Evolutionary conservation across 208 protist genomes (phyloP), one percentile per base, ranked within the genome.

Genomic region (Trypanosoma boissoni): DNA sequence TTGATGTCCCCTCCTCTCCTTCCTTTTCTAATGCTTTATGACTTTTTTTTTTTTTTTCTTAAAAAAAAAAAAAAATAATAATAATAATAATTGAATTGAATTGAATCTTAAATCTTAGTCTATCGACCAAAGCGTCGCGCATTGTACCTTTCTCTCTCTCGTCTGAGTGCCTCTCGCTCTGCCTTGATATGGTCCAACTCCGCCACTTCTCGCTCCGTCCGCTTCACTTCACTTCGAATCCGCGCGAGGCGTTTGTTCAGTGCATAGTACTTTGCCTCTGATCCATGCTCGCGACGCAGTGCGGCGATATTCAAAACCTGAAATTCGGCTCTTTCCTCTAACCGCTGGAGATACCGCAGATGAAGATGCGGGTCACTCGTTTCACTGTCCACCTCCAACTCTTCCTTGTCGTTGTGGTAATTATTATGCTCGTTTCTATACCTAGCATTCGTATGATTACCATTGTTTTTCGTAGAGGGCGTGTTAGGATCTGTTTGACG

Each of bases 261-360:
- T 1, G 57, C 65, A 36, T 72, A 72, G 29, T 42, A 64, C 26
- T 55, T 45, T 10, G 65, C 57, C 65, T 72, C 65, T 36, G 37
- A 49, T n/a, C 65, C 56, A 32, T 65, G 6, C 12, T 72, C 58
- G 21, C 39, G 55, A 29, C 51, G 51, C 23, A 24, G 36, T 14
- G 53, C 9, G 1, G 9, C 46, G 12, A n/a, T 57, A 24, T 42
- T 27, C 1, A 46, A 28, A 20, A 62, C 21, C 14, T 36, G 16
- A 18, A 20, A 43, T 9, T 10, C 21, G 2, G 60, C 14, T 29
- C 27, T 46, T 29, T 57, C 37, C 29, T 69, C 63, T 46, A 61
- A 36, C 29, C 23, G 32, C 1, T 36, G 42, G 12, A 69, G 21
- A 4, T 46, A 46, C 36, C 36, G 28, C 16, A 69, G 37, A 18